Evolutionary conservation across 805 yeast genomes (phyloP), one percentile per base, ranked within the genome.

Genomic region (Schizosaccharomyces lindneri): DNA sequence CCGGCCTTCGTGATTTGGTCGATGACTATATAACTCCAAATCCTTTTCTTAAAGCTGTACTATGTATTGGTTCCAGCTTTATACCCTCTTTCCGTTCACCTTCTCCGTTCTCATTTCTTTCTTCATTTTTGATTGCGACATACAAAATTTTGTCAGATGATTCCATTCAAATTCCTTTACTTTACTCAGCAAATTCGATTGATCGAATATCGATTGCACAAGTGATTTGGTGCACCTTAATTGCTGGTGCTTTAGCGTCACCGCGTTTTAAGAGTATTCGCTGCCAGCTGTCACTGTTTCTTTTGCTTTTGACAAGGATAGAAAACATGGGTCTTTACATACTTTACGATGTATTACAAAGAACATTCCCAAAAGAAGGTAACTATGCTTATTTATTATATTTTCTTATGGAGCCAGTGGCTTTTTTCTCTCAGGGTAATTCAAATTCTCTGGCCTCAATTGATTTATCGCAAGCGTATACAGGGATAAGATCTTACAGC

Each of bases 381-480:
- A 51, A 11, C 36, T 51, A 24, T 4, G 7, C 57, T 11, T 51
- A 17, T 17, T 6, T 51, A 19, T 24, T 51, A 29, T 29, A 11
- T 9, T 51, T 9, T 29, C 15, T 84, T 27, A 65, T 87, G 60
- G 94, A 87, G 68, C 82, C 87, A 65, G 73, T 87, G 55, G 73
- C 88, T 0, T 93, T 90, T 69, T 93, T 86, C 73, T 85, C 86
- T 24, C 76, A 84, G 69, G 97, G 97, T 0, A 87, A 86, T 61
- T 88, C 97, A 0, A 93, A 93, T 68, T 87, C 95, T 48, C 76
- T 93, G 66, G 90, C 97, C 0, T 84, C 97, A 0, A 82, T 93
- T 27, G 97, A 90, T 67, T 75, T 93, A 29, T 81, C 95, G 0
- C 89, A 90, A 69, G 89, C 96, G 0, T 93, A 93, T 71, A 90